Evolutionary conservation across 2,329 filamentous ascomycete species (phyloP), one percentile per base, ranked within the genome.

Genomic region (Fusarium sp.): DNA sequence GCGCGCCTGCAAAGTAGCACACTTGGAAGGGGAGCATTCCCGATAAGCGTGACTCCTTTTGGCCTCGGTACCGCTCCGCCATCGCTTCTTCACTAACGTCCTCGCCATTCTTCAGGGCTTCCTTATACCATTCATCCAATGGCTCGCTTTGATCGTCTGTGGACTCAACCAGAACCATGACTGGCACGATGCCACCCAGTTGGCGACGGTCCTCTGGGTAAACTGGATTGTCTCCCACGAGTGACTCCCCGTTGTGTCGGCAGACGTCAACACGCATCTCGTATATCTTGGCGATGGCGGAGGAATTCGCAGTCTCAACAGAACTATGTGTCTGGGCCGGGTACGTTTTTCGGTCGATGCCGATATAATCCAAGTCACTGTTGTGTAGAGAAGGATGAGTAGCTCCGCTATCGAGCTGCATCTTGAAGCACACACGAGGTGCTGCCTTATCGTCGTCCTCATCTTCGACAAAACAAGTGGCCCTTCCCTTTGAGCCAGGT

Each of bases 241-340:
- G 70, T 28, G 73, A 73, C 24, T 57, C 53, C 2, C 73, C 73
- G 13, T 75, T 65, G 26, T 75, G 63, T 33, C 64, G 62, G 38
- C 73, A 75, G 38, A 75, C 60, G 22, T 75, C 73, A 26, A 75
- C 65, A 4, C 71, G 73, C 63, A 75, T 65, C 47, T 75, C 73
- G 19, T 74, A 73, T 14, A 75, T 26, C 6, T 54, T 55, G 9
- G 52, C 70, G 3, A 54, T 33, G 14, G 60, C 39, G 4, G 19
- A n/a, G 19, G 63, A 57, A 22, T 49, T 65, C 17, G 67, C 73
- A 15, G 73, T 74, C 14, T 44, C 43, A 6, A 75, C 53, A 4
- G 22, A 17, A 15, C 63, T 47, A 19, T 57, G 47, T 26, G 73
- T 70, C 44, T 75, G 73, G 7, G 71, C 47, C 21, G 73, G 65